Conservation (phyloP, 2,329 filamentous ascomycete genomes). For the Pestalotiopsis sp. region DNA sequence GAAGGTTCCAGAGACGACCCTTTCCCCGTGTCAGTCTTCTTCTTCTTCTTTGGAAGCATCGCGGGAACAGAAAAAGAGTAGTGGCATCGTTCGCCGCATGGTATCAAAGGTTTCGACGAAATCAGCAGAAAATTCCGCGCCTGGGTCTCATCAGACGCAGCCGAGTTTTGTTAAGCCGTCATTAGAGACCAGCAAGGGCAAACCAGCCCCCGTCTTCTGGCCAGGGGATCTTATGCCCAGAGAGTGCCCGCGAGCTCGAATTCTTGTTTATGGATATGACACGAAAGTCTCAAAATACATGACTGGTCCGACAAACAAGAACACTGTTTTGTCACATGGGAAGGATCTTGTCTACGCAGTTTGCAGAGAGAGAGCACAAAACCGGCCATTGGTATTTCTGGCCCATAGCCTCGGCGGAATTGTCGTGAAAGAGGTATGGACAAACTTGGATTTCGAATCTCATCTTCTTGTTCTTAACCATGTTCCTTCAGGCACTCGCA, state of each 20-base stretch:
- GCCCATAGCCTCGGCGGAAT: not conserved
- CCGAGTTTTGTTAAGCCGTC: no score
- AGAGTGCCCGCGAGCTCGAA: not conserved
- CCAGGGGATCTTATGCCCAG: not conserved
- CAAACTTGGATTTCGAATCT: no score
- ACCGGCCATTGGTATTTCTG: not conserved
- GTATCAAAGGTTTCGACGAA: no score
- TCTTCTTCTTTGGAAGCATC: no score
- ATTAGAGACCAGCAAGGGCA: no score
- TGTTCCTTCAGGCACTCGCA: not conserved
- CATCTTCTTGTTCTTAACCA: no score
- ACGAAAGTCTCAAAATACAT: slow-evolving; percentile 5
- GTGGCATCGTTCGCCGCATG: no score
- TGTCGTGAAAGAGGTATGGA: slow-evolving; percentile 3
- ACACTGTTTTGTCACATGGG: not conserved
- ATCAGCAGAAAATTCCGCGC: no score
- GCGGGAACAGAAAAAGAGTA: no score
- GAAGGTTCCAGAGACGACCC: no score
- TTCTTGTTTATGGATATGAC: slow-evolving; percentile 8
- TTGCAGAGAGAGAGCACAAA: not conserved
- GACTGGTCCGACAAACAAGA: not conserved
- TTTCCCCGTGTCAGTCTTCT: no score
- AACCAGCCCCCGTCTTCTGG: slow-evolving; percentile 9
- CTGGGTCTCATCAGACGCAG: no score
- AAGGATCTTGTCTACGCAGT: not conserved